phyloP scores from a whole-genome alignment of 2,329 filamentous ascomycete species.

The Thyridium curvatum region DNA sequence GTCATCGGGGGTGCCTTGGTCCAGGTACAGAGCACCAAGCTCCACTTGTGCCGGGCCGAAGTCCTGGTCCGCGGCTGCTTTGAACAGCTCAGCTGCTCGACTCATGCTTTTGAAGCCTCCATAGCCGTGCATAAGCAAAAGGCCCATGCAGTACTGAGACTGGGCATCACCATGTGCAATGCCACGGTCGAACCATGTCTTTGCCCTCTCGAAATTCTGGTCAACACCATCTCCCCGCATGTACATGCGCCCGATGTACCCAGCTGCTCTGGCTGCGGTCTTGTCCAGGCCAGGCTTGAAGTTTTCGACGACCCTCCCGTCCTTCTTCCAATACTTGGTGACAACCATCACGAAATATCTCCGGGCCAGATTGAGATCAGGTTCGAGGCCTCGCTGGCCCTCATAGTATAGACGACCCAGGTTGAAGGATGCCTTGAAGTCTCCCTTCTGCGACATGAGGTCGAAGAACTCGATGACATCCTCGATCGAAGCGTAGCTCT shows the following conservation, averaged over 20 bases:
- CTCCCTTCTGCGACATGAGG: conserved; percentile 82
- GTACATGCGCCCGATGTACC: conserved; percentile 84
- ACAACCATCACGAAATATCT: conserved; percentile 77
- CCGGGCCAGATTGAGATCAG: conserved; percentile 67
- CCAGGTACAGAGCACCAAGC: conserved; percentile 76
- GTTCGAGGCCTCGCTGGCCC: conserved; percentile 67
- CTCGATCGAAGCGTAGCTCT: conserved; percentile 79
- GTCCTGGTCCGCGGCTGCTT: conserved; percentile 74
- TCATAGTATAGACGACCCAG: conserved; percentile 85
- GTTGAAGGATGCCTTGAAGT: conserved; percentile 80
- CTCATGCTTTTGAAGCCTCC: conserved; percentile 63
- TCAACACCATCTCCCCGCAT: conserved; percentile 78
- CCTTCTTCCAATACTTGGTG: conserved; percentile 72
- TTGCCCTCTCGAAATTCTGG: conserved; percentile 71
- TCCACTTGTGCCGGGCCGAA: conserved; percentile 75
- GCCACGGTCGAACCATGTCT: conserved; percentile 78
- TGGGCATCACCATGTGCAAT: conserved; percentile 69
- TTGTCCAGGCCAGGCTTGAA: conserved; percentile 68
- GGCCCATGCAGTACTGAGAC: conserved; percentile 76
- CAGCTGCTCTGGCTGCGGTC: conserved; percentile 75
- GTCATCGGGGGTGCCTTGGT: conserved; percentile 67
- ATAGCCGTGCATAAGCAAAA: conserved; percentile 77
- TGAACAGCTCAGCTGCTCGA: conserved; percentile 70
- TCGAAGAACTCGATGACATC: conserved; percentile 94
- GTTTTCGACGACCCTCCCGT: conserved; percentile 68